These are phyloP conservation scores for Hypoxylon sp. DNA, from an alignment of 2,329 filamentous ascomycete genomes.

Conservation along the genomic window DNA sequence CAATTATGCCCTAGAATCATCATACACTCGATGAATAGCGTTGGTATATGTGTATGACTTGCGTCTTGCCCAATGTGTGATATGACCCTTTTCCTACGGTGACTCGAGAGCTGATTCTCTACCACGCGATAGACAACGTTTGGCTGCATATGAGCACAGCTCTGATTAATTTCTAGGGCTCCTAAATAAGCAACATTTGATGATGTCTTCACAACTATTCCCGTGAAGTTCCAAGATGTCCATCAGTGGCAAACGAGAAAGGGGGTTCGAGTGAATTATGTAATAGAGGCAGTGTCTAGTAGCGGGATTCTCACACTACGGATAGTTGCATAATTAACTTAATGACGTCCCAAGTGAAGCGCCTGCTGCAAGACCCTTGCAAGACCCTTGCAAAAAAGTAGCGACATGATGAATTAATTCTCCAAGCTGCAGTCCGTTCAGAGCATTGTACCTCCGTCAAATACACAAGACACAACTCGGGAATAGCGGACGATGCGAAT, in stretches of 20 bases:
- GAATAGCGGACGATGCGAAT: background rate
- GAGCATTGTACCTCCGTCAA: background rate
- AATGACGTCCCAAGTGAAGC: constrained; percentile 15
- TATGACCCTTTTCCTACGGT: background rate
- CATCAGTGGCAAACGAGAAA: background rate
- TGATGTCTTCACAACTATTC: too few species aligned
- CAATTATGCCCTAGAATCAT: background rate
- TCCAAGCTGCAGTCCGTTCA: background rate
- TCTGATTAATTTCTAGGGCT: too few species aligned
- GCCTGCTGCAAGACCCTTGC: too few species aligned
- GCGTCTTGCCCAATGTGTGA: background rate
- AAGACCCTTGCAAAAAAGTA: constrained; percentile 15
- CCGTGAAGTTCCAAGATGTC: background rate
- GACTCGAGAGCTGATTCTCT: background rate
- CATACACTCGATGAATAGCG: background rate
- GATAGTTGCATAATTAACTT: constrained; percentile 4
- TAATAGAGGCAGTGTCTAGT: background rate
- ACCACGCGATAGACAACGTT: background rate
- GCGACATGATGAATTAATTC: constrained; percentile 9
- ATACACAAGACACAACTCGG: background rate
- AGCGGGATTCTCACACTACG: background rate
- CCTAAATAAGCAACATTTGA: too few species aligned
- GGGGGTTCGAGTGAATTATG: background rate
- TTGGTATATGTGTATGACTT: background rate
- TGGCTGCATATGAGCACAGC: too few species aligned